Conservation (phyloP, 2,329 filamentous ascomycete species). For the Colletotrichum navitas region DNA sequence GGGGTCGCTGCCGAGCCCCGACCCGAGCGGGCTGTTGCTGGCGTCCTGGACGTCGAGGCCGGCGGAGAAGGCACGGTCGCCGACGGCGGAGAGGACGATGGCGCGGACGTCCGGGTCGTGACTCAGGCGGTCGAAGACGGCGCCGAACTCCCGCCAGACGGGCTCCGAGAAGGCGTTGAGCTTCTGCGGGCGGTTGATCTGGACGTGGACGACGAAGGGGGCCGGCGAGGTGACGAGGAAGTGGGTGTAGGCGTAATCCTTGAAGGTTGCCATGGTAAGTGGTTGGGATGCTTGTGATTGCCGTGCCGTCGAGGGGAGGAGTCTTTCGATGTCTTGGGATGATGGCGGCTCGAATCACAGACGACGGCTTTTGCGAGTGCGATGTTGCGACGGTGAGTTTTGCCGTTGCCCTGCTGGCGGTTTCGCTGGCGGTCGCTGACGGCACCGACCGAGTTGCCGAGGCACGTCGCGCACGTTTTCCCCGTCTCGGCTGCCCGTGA, state of each 20-base stretch:
- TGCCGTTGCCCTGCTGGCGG: neutral
- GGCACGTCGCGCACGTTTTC: conserved; percentile 31
- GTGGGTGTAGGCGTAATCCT: conserved; percentile 67
- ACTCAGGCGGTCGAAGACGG: conserved; percentile 80
- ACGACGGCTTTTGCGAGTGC: conserved; percentile 32
- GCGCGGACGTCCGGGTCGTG: conserved; percentile 78
- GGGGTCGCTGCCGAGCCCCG: conserved; percentile 61
- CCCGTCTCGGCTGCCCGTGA: neutral
- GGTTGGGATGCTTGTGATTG: neutral
- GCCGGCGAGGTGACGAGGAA: conserved; percentile 80
- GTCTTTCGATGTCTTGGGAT: neutral
- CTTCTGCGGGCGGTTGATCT: conserved; percentile 89
- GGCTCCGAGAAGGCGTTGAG: conserved; percentile 87
- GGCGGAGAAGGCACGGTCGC: conserved; percentile 85
- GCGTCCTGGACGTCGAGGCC: conserved; percentile 87
- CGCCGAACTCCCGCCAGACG: conserved; percentile 87
- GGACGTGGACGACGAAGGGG: conserved; percentile 86
- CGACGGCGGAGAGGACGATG: conserved; percentile 84
- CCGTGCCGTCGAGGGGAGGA: neutral
- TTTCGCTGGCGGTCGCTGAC: neutral
- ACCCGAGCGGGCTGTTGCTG: conserved; percentile 57
- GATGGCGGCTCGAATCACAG: conserved; percentile 8
- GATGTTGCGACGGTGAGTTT: conserved; percentile 20
- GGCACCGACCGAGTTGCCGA: conserved; percentile 37
- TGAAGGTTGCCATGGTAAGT: conserved; percentile 39